Conservation (phyloP, 2,329 filamentous ascomycete species). For the Iodosphaeria phyllophila region DNA sequence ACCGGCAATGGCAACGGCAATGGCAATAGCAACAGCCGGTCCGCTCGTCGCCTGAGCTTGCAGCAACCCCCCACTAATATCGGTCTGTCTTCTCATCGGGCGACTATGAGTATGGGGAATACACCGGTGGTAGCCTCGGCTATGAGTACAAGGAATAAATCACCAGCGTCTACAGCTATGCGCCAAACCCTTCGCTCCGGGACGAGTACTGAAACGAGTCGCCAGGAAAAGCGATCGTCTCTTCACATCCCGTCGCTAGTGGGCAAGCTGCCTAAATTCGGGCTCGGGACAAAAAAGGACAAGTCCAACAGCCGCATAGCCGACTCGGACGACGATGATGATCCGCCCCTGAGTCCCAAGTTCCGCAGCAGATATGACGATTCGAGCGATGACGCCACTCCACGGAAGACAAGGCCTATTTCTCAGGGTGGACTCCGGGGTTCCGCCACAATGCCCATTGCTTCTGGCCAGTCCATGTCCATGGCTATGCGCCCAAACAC, state of each 20-base stretch:
- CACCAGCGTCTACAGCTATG: conserved; percentile 26
- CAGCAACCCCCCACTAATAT: conserved; percentile 27
- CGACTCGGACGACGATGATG: conserved; percentile 45
- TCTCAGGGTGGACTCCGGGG: conserved; percentile 13
- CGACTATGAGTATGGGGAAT: conserved; percentile 19
- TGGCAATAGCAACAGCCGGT: too few relatives aligned
- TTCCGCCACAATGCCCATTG: conserved; percentile 13
- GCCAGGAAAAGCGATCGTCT: conserved; percentile 15
- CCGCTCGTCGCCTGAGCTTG: too few relatives aligned
- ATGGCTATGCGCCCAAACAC: too few relatives aligned
- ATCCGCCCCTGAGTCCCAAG: conserved; percentile 12
- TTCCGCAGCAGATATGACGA: conserved; percentile 47
- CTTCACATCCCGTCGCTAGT: too few relatives aligned
- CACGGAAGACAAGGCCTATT: conserved; percentile 11
- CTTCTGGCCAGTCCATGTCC: too few relatives aligned
- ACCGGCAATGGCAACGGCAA: too few relatives aligned
- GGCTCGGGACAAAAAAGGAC: conserved; percentile 17
- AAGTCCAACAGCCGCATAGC: conserved; percentile 28
- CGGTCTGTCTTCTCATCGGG: conserved; percentile 30
- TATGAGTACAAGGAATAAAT: too few relatives aligned
- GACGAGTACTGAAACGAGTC: conserved; percentile 17
- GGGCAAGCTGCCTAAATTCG: conserved; percentile 25
- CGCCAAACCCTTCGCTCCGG: conserved; percentile 25
- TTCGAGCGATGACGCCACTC: conserved; percentile 48
- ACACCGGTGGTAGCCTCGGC: conserved; percentile 20